Conservation (phyloP, 2,329 filamentous ascomycete species). For the Colletotrichum tropicale region DNA sequence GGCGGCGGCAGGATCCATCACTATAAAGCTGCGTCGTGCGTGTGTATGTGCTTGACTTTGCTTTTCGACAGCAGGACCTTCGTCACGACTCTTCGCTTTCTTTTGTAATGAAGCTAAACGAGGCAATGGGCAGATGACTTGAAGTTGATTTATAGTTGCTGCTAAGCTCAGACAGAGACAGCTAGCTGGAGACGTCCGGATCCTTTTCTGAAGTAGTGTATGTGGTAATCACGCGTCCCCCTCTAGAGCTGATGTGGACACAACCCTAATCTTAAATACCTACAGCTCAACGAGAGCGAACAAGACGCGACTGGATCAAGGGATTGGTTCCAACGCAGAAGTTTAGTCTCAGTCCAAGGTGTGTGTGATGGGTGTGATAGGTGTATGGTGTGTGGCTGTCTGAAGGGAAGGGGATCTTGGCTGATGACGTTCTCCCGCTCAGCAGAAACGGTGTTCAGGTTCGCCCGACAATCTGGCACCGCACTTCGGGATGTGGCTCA, state of each 20-base stretch:
- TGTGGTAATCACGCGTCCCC: not conserved
- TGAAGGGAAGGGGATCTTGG: not conserved
- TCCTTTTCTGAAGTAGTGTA: not conserved
- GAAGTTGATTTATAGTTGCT: not conserved
- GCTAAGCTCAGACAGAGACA: not conserved
- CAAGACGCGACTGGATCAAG: not conserved
- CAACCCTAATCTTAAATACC: constrained; percentile 17
- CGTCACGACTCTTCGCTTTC: not conserved
- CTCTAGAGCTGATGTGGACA: not conserved
- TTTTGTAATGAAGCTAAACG: not conserved
- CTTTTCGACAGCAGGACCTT: not conserved
- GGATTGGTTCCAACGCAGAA: not conserved
- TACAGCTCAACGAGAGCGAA: not conserved
- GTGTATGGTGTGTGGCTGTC: not conserved
- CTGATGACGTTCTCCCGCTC: not conserved
- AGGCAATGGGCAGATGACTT: not conserved
- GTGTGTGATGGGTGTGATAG: not conserved
- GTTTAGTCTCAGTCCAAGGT: not conserved
- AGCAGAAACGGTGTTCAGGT: not conserved
- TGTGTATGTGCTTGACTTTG: not conserved
- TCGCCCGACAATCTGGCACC: not conserved
- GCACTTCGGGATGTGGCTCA: not conserved
- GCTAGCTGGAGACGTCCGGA: not conserved
- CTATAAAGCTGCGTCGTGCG: not conserved
- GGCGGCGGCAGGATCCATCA: constrained; percentile 13